Base-by-base conservation (phyloP, 805 yeast species). In the Wickerhamiella qilinensis region DNA sequence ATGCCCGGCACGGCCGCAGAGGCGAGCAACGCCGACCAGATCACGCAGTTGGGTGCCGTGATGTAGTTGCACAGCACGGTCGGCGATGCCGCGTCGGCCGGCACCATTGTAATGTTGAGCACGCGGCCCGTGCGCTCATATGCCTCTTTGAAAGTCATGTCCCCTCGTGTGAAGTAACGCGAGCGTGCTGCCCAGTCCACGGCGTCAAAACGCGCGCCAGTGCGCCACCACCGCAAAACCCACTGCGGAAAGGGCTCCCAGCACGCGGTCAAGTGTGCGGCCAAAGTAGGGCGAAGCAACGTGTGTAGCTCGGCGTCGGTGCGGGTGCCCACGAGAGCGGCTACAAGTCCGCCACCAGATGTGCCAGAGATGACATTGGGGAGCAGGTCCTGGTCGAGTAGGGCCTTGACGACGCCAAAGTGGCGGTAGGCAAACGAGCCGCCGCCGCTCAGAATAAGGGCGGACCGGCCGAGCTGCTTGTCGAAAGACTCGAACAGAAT, bases 1-100 rank as follows among this genome's bases (percentile, higher is more conserved):
- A 80, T 76, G 0, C 91, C 91, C 0, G 93, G 93, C 6, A 81
- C 91, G 0, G 91, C 91, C 4, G 83, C 71, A 3, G 84, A 75
- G 0, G 91, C 91, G 30, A 80, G 58, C 41, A 80, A 58, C 0
- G 85, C 62, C 2, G 82, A 73, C 91, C 91, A 80, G n/a, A 81
- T 75, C 14, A 79, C 73, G 54, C 88, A 78, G 52, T 77, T 68
- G 9, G 91, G 91, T 14, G 86, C 71, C 0, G 91, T 80, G 42
- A 78, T 68, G 48, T 75, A 72, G 48, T 80, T 80, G 53, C 88
- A 77, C 35, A 80, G 59, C 49, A 81, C 79, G 2, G 76, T 85
- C 0, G 93, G 91, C 2, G 85, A 75, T 53, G 77, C 79, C 1
- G 84, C 79, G 51, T 80, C 86, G 12, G 83, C 75, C 2, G 93